Base-by-base conservation (phyloP, 768 basidiomycete genomes). In the Botryobasidium botryosum region DNA sequence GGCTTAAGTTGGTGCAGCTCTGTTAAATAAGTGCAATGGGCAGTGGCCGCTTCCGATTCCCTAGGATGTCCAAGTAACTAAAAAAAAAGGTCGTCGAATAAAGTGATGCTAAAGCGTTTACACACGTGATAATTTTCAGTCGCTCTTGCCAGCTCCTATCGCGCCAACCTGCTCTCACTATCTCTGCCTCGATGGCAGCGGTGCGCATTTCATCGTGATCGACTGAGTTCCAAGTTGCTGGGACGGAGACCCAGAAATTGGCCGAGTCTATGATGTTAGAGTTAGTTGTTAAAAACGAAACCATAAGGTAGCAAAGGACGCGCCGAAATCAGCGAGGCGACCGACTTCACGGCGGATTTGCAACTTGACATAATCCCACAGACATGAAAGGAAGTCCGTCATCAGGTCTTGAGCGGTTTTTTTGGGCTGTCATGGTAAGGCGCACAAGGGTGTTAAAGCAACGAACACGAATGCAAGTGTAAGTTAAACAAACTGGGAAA, bases 271-370 rank as follows among this genome's bases (percentile, higher is more conserved):
- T 25, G 29, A 25, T 31, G 23, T 10, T 29, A 24, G 25, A 31
- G 25, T 27, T 8, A 42, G 20, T 10, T 7, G 27, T 87, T 53
- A 24, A 42, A 27, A 24, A 27, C 15, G 15, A 28, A 6, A 8
- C 35, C 2, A 17, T 31, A 17, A 42, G 44, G 18, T 5, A n/a
- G 6, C 23, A 38, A 13, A 1, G 6, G 17, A 59, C 74, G 50
- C 55, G 85, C 83, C 79, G 45, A 90, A 67, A 62, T 88, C 85
- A 17, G 81, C 82, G 4, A 91, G 79, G 23, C 74, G 75, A 28
- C 84, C 84, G 54, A 87, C 84, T 52, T 90, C 81, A 46, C 75
- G 73, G 15, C 83, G 87, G 53, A 91, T 87, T 54, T 80, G 79
- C 40, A 81, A 76, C 55, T 79, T 83, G 13, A 83, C 82, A 53